phyloP scores from a whole-genome alignment of 257 asterid genomes.

The Craterostigma plantagineum region DNA sequence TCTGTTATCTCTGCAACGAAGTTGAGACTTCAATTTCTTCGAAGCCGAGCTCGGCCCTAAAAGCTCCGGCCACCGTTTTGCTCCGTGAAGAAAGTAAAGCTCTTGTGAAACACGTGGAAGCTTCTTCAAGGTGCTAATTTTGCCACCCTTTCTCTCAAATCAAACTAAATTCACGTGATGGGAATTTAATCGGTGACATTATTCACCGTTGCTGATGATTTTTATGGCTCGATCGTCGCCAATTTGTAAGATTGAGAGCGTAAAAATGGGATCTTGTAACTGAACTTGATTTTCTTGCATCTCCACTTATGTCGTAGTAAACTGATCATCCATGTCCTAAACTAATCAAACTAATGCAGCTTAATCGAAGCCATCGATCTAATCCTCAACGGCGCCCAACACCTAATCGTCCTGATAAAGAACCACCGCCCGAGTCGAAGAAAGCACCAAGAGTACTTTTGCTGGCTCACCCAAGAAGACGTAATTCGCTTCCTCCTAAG shows the following conservation, averaged over 20 bases:
- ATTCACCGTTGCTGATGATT: too few relatives aligned
- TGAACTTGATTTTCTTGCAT: too few relatives aligned
- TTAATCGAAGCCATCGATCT: conserved; percentile 4
- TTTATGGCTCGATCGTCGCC: too few relatives aligned
- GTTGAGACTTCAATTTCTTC: conserved; percentile 25
- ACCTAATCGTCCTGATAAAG: neutral
- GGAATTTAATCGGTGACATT: too few relatives aligned
- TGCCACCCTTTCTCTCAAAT: too few relatives aligned
- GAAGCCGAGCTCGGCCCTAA: conserved; percentile 28
- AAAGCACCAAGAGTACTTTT: conserved; percentile 18
- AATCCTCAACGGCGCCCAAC: neutral
- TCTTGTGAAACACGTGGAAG: conserved; percentile 35
- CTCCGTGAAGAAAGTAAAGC: too few relatives aligned
- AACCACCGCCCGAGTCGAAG: neutral
- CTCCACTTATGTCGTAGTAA: too few relatives aligned
- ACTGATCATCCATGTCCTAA: neutral
- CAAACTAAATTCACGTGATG: too few relatives aligned
- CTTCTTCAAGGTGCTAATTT: conserved; percentile 37
- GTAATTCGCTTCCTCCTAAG: conserved; percentile 44
- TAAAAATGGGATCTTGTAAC: too few relatives aligned
- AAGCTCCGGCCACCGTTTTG: conserved; percentile 24
- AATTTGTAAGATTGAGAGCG: too few relatives aligned
- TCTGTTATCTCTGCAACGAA: conserved; percentile 40
- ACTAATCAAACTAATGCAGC: neutral
- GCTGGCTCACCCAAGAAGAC: conserved; percentile 74